phyloP scores from a whole-genome alignment of 148 eudicot genomes.

The Rhododendron ferrugineum region DNA sequence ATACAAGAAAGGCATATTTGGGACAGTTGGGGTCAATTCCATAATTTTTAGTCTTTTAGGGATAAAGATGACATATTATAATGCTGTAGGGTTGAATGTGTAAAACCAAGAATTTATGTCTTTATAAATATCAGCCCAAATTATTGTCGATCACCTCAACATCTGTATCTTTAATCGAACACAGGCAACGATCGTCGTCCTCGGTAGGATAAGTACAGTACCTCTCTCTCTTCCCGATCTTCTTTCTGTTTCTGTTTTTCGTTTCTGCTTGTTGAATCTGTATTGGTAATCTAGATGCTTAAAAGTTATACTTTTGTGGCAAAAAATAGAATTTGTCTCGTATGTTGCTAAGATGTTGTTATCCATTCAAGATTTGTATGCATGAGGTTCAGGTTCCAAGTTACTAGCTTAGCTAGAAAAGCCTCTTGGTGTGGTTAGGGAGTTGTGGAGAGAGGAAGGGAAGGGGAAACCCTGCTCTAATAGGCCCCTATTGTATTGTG shows the following conservation, averaged over 20 bases:
- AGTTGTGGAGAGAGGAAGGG: background rate
- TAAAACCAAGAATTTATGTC: background rate
- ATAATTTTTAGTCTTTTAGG: background rate
- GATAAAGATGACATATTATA: background rate
- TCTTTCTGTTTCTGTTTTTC: background rate
- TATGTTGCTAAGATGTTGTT: background rate
- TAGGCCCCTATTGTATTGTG: background rate
- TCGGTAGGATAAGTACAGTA: background rate
- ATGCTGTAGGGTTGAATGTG: background rate
- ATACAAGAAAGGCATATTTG: background rate
- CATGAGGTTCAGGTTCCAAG: background rate
- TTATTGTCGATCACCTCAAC: background rate
- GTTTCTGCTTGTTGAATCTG: background rate
- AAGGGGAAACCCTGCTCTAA: background rate
- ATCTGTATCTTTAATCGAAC: background rate
- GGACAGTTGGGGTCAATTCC: background rate
- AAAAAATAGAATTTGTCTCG: background rate
- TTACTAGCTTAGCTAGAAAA: background rate
- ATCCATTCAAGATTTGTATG: background rate
- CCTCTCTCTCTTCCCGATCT: background rate
- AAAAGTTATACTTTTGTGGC: background rate
- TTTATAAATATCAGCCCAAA: background rate
- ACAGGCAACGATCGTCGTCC: background rate
- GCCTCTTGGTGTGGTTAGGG: background rate
- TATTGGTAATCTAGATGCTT: background rate